Percentiles rank a stretch among this genome's conserved stretches.
Conservation (phyloP, 148 eudicot genomes). For the Rheum nobile region DNA sequence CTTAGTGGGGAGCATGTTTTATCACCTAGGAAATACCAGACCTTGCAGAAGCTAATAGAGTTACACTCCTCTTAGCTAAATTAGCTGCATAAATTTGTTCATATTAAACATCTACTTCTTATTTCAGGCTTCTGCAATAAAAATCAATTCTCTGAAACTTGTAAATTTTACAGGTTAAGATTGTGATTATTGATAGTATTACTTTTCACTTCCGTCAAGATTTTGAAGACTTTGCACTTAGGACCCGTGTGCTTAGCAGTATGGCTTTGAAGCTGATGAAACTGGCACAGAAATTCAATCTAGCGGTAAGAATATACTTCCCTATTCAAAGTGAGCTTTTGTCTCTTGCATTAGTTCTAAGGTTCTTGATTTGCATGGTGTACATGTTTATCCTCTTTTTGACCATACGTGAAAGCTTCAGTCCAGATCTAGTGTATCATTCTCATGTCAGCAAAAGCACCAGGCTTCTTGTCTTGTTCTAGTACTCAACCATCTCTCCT, state of each 20-base stretch:
- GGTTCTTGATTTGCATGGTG: not conserved
- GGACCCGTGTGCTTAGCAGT: conserved; percentile 79
- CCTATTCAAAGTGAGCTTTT: not conserved
- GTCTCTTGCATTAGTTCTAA: not conserved
- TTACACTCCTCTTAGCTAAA: not conserved
- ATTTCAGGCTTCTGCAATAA: not conserved
- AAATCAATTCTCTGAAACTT: not conserved
- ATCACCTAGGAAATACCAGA: not conserved
- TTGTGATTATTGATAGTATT: conserved; percentile 75
- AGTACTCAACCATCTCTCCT: not conserved
- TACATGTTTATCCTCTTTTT: not conserved
- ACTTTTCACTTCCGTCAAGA: conserved; percentile 97
- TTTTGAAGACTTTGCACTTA: conserved; percentile 84
- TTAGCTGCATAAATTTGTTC: not conserved
- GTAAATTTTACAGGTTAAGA: conserved; percentile 52
- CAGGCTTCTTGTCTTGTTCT: not conserved
- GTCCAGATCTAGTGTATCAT: not conserved
- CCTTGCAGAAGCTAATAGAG: not conserved
- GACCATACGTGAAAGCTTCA: not conserved
- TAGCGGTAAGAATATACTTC: conserved; percentile 53
- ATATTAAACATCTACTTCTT: not conserved
- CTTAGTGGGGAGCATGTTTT: not conserved
- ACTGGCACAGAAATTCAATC: conserved; percentile 56
- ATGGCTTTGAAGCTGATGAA: conserved; percentile 86
- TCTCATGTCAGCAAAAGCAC: not conserved